Evolutionary conservation across 225 moss, liverwort and hornwort species (phyloP).

Genomic region (Antitrichia curtipendula): DNA sequence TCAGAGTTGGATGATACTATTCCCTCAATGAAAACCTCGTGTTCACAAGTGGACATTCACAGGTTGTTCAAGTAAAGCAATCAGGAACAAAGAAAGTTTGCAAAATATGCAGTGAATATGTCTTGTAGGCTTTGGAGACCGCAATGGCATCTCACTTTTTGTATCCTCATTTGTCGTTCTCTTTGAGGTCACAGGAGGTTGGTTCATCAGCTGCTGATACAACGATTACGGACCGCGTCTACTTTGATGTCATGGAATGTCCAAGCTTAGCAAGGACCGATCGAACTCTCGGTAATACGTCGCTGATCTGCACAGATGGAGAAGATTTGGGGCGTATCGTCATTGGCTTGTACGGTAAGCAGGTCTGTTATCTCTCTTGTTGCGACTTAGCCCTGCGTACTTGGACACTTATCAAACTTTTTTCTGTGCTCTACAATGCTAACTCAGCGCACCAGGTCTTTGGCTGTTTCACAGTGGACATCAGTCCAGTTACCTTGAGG

Average conservation of each 20-base stretch:
- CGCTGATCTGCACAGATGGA: constrained; percentile 66
- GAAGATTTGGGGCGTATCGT: constrained; percentile 83
- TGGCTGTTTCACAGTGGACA: background rate
- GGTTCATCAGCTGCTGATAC: constrained; percentile 32
- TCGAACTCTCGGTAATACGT: constrained; percentile 81
- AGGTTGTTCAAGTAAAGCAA: background rate
- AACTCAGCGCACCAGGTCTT: background rate
- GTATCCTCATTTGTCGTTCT: background rate
- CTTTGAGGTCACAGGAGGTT: constrained; percentile 13
- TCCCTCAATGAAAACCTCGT: background rate
- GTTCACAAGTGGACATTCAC: background rate
- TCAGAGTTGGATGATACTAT: background rate
- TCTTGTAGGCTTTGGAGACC: background rate
- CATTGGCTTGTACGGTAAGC: constrained; percentile 87
- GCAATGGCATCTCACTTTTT: background rate
- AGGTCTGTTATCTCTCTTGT: constrained; percentile 39
- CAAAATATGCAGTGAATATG: background rate
- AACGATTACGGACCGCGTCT: constrained; percentile 87
- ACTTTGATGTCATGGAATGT: constrained; percentile 72
- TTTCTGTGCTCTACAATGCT: background rate
- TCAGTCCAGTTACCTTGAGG: background rate
- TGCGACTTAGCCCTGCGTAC: background rate
- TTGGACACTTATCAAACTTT: background rate
- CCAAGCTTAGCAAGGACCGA: constrained; percentile 68
- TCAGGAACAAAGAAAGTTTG: background rate